These are phyloP conservation scores for Toxoplasma gondii DNA, from an alignment of 169 alveolate species.

Conservation along the genomic window DNA sequence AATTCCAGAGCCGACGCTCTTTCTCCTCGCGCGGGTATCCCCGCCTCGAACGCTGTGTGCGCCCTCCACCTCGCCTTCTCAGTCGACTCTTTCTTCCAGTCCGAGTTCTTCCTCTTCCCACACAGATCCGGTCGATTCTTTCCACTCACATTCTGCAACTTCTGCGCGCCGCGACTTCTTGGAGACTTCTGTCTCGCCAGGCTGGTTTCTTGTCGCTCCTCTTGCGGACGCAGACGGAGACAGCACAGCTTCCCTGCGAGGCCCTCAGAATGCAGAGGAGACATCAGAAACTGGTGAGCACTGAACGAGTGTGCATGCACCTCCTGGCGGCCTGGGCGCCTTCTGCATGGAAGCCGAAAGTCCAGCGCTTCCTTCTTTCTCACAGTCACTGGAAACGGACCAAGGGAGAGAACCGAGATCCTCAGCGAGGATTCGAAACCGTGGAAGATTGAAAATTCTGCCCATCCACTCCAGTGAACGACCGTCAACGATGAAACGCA, in stretches of 20 bases:
- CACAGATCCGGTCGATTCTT: background rate
- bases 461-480: too few species aligned
- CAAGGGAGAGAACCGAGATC: background rate
- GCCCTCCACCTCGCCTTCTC: background rate
- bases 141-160: background rate
- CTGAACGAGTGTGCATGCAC: background rate
- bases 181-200: background rate
- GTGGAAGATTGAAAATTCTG: background rate
- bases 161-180: background rate
- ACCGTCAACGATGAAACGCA: too few species aligned
- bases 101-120: background rate
- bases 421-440: background rate
- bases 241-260: background rate
- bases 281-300: background rate
- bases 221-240: background rate
- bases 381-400: background rate
- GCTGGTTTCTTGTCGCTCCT: conserved; percentile 13
- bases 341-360: background rate
- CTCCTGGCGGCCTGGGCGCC: background rate
- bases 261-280: background rate
- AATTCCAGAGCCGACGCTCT: background rate
- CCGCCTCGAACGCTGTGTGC: background rate
- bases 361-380: background rate
- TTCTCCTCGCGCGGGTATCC: background rate
- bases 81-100: background rate